Conservation (phyloP, 73 alveolate species). For the Blepharisma japonicum region DNA sequence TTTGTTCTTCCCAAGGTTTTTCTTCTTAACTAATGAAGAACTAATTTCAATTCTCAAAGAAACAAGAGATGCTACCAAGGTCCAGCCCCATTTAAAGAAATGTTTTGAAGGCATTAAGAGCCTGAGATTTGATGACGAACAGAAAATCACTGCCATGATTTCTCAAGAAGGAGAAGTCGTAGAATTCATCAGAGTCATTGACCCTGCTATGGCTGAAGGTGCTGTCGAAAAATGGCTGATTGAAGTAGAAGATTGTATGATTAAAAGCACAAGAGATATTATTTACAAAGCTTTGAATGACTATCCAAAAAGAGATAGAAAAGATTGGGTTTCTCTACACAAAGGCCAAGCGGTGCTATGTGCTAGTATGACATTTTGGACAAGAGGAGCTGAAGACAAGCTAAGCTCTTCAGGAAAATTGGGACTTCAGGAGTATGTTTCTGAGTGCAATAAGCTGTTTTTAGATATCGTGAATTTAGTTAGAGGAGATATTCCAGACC, state of each 20-base stretch:
- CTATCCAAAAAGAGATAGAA: slow-evolving; percentile 79
- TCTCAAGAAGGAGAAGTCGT: slow-evolving; percentile 91
- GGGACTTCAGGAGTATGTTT: slow-evolving; percentile 79
- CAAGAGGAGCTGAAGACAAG: slow-evolving; percentile 92
- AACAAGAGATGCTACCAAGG: slow-evolving; percentile 94
- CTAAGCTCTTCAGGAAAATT: slow-evolving; percentile 82
- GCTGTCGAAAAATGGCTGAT: slow-evolving; percentile 99
- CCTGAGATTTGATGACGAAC: slow-evolving; percentile 90
- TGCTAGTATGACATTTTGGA: slow-evolving; percentile 94
- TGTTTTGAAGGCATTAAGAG: slow-evolving; percentile 95
- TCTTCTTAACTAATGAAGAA: slow-evolving; percentile 96
- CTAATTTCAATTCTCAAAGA: slow-evolving; percentile 94
- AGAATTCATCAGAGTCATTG: slow-evolving; percentile 82
- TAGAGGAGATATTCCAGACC: slow-evolving; percentile 93
- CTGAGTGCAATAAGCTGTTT: slow-evolving; percentile 74
- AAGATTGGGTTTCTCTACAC: slow-evolving; percentile 88
- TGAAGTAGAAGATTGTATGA: slow-evolving; percentile 94
- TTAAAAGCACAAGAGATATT: slow-evolving; percentile 79
- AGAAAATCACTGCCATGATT: slow-evolving; percentile 92
- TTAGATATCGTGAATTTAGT: slow-evolving; percentile 96
- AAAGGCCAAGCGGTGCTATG: slow-evolving; percentile 96
- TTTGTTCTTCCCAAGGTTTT: slow-evolving; percentile 97
- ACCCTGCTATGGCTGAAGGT: slow-evolving; percentile 94
- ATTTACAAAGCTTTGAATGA: slow-evolving; percentile 83
- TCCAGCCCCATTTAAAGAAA: slow-evolving; percentile 95